Conservation (phyloP, 225 moss, liverwort and hornwort species). For the Polytrichum commune region DNA sequence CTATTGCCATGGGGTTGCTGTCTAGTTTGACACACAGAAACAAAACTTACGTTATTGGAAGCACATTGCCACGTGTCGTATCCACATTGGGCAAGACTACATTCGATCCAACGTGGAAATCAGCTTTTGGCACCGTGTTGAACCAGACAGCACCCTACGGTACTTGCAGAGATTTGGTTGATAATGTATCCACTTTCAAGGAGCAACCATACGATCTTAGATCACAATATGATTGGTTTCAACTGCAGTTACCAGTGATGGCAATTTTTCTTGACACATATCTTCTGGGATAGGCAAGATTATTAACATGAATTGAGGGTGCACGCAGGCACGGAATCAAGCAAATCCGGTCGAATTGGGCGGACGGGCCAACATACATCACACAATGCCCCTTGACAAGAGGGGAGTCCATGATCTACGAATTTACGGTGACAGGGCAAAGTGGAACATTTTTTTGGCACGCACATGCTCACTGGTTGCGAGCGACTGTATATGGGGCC, state of each 20-base stretch:
- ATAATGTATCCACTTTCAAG: too few relatives aligned
- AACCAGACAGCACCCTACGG: too few relatives aligned
- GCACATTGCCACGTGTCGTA: too few relatives aligned
- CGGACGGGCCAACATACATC: background rate
- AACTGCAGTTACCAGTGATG: background rate
- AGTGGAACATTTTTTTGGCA: conserved; percentile 62
- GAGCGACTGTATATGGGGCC: conserved; percentile 55
- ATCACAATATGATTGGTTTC: background rate
- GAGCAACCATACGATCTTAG: too few relatives aligned
- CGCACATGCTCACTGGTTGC: conserved; percentile 60
- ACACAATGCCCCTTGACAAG: background rate
- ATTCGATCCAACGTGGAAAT: too few relatives aligned
- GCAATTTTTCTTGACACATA: too few relatives aligned
- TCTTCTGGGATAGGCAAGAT: too few relatives aligned
- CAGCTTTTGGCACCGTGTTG: too few relatives aligned
- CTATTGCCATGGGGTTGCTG: too few relatives aligned
- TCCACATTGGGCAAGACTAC: too few relatives aligned
- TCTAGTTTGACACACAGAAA: background rate
- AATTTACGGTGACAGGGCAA: conserved; percentile 48
- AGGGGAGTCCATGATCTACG: conserved; percentile 13
- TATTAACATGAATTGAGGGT: background rate
- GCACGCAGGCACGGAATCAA: background rate
- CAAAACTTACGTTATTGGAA: background rate
- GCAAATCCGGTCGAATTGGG: background rate
- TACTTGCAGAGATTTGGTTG: too few relatives aligned